Evolutionary conservation across 345 rosid genomes (phyloP).

Genomic region (Linum lewisii): DNA sequence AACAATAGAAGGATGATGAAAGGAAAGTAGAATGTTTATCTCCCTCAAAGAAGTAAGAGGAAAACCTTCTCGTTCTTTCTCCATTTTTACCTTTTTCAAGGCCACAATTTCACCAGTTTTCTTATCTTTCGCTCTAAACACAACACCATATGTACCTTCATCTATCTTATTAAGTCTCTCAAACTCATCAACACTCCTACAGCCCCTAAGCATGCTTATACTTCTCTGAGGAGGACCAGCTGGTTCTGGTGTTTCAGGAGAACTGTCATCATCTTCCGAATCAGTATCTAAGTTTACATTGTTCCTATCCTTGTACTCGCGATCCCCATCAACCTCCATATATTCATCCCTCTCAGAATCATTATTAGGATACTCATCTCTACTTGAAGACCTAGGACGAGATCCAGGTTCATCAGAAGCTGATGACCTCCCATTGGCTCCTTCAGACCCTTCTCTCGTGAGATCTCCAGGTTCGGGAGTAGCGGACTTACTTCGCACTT

Average conservation of each 20-base stretch:
- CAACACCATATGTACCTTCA: constrained; percentile 99
- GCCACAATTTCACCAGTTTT: constrained; percentile 95
- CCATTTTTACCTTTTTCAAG: constrained; percentile 98
- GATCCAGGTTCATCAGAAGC: constrained; percentile 51
- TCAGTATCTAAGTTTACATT: constrained; percentile 35
- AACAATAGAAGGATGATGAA: constrained; percentile 87
- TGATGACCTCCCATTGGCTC: constrained; percentile 41
- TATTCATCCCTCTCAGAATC: constrained; percentile 48
- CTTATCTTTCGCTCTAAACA: constrained; percentile 90
- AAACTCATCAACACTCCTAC: constrained; percentile 97
- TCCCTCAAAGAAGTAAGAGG: constrained; percentile 92
- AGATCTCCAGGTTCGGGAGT: constrained; percentile 57
- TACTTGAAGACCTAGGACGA: constrained; percentile 41
- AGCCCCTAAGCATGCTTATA: constrained; percentile 90
- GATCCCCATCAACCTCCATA: constrained; percentile 62
- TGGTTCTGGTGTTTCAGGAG: constrained; percentile 45
- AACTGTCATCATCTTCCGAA: constrained; percentile 43
- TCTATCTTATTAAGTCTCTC: constrained; percentile 96
- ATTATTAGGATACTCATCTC: constrained; percentile 39
- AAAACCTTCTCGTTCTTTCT: constrained; percentile 98
- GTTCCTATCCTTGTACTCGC: constrained; percentile 24
- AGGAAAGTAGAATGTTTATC: constrained; percentile 92
- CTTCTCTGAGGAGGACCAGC: constrained; percentile 59
- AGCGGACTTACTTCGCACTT: constrained; percentile 30
- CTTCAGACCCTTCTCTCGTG: constrained; percentile 48